These are phyloP conservation scores for Furcasterigmium sp. DNA, from an alignment of 2,329 filamentous ascomycete species.

Conservation along the genomic window DNA sequence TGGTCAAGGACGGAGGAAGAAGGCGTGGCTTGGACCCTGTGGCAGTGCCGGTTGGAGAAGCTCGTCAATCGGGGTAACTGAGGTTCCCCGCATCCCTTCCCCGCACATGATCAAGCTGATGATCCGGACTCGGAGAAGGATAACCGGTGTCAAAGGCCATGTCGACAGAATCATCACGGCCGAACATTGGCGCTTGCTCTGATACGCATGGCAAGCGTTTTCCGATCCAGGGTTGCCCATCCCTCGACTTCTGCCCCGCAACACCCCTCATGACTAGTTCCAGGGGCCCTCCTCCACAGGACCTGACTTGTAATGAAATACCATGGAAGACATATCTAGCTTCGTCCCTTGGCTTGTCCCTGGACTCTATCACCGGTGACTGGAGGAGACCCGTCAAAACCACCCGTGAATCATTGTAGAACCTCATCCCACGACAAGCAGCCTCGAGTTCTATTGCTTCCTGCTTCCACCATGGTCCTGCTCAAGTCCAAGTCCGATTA, in stretches of 20 bases:
- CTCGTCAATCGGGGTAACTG: too few species aligned
- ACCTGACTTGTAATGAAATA: not conserved
- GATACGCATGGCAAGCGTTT: constrained; percentile 2
- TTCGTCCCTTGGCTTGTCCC: too few species aligned
- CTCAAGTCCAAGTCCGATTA: too few species aligned
- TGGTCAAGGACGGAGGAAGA: too few species aligned
- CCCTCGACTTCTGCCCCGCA: not conserved
- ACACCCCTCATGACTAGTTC: constrained; percentile 1
- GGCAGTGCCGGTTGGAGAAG: too few species aligned
- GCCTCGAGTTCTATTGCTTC: too few species aligned
- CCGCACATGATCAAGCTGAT: too few species aligned
- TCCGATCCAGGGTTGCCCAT: not conserved
- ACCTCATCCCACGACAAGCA: not conserved
- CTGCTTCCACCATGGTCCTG: constrained; percentile 2
- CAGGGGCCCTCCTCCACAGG: not conserved
- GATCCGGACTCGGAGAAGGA: not conserved
- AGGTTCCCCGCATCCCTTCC: too few species aligned
- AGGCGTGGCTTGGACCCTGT: not conserved
- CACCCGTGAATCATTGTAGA: not conserved
- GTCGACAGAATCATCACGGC: not conserved
- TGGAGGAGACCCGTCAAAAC: not conserved
- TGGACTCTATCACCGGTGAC: too few species aligned
- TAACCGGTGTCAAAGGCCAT: not conserved
- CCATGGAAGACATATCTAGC: too few species aligned
- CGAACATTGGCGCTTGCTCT: not conserved